Base-by-base conservation (phyloP, 1,284 basidiomycete genomes). In the Pseudozyma hubeiensis region DNA sequence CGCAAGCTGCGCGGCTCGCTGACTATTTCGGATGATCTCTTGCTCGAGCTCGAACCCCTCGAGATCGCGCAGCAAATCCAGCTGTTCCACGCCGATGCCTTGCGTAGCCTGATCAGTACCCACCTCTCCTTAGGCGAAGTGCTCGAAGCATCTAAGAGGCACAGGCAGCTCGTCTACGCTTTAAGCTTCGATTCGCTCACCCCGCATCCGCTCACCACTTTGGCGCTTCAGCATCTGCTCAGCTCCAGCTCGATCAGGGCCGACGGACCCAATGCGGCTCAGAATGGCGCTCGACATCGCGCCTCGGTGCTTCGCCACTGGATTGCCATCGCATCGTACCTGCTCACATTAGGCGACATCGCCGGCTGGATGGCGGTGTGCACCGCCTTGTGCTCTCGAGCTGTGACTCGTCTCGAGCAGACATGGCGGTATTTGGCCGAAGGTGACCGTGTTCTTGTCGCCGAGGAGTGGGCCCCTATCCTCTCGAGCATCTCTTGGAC, bases 11-110 rank as follows among this genome's bases (percentile, higher is more conserved):
- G 58, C 11, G 60, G 44, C 41, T 65, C 71, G 19, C 62, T 67
- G 8, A 34, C 54, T 43, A 64, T 75, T 51, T 64, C 72, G 24
- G 64, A 66, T 41, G 72, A 61, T 0, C 50, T 72, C 3, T 50
- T 84, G 35, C 62, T 84, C 9, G 55, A 45, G 3, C 62, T 81
- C 13, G 81, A 83, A 29, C 77, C 81, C 0, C 35, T 62, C 19
- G 82, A 84, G 54, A 60, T 84, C n/a, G 82, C 81, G 4, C 72
- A 75, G 44, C 82, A 84, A 61, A 81, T 84, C 39, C 81, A 82
- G 35, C 52, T 64, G 24, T 84, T 77, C 60, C 80, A 82, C 39
- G 68, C 70, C 11, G 65, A 78, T 19, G 66, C 72, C 5, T 58
- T 81, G 19, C 45, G 55, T 37, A 52, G 59, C 9, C 29, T 69